phyloP scores from a whole-genome alignment of 352 stramenopile species.

The Phytopythium helicoides region DNA sequence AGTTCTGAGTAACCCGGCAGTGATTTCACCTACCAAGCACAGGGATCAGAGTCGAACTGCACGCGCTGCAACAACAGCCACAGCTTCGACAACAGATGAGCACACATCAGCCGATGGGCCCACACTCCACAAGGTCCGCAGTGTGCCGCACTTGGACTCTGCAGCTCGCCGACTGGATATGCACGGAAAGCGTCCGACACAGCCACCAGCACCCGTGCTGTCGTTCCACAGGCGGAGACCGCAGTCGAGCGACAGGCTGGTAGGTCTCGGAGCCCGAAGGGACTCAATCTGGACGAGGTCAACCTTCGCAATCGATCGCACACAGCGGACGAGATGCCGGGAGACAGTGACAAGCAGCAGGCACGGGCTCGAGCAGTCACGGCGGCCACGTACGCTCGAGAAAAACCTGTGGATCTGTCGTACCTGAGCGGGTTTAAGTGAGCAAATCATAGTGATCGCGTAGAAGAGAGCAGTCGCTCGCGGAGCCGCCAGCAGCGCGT shows the following conservation, averaged over 20 bases:
- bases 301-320: constrained; percentile 30
- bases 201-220: not conserved
- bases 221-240: constrained; percentile 1
- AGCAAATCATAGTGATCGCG: not conserved
- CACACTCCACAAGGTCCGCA: not conserved
- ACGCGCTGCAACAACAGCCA: not conserved
- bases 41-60: not conserved
- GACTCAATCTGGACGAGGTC: constrained; percentile 28
- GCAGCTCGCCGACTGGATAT: not conserved
- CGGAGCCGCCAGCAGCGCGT: too few species aligned
- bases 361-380: constrained; percentile 3
- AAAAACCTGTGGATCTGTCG: constrained; percentile 46
- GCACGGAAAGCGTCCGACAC: not conserved
- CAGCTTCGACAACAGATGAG: too few species aligned
- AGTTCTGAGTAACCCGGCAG: not conserved
- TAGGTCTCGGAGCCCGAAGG: constrained; percentile 22
- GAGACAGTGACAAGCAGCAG: constrained; percentile 9
- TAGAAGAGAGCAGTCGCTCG: not conserved
- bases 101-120: not conserved
- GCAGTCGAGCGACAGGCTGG: constrained; percentile 4
- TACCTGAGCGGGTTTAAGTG: constrained; percentile 58
- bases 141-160: constrained; percentile 1
- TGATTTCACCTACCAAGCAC: not conserved
- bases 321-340: constrained; percentile 27
- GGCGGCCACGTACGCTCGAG: constrained; percentile 22